A percentile compares a stretch with the other conserved stretches of the same genome.
These are phyloP conservation scores for Penicillium sp. DNA, from an alignment of 2,329 filamentous ascomycete species.

Conservation along the genomic window DNA sequence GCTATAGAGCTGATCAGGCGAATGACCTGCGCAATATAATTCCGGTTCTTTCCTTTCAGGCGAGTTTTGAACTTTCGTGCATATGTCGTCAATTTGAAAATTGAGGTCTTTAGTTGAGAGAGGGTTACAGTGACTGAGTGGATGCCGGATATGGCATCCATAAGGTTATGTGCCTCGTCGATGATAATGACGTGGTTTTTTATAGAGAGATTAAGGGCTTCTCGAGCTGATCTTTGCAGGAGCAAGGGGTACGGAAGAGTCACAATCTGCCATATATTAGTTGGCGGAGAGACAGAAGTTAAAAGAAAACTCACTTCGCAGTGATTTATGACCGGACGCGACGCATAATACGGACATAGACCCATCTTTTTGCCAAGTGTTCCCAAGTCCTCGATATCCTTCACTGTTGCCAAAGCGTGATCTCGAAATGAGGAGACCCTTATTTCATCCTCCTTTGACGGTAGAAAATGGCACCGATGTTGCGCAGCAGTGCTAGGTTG, in stretches of 20 bases:
- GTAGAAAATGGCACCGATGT: conserved; percentile 76
- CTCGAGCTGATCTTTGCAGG: conserved; percentile 82
- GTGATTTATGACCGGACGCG: conserved; percentile 77
- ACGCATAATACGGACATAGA: conserved; percentile 97
- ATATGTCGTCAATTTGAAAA: conserved; percentile 79
- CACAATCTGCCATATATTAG: conserved; percentile 63
- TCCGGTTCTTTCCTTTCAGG: conserved; percentile 86
- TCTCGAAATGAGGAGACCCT: conserved; percentile 83
- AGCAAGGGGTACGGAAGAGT: conserved; percentile 91
- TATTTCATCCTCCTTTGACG: conserved; percentile 74
- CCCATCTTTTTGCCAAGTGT: conserved; percentile 76
- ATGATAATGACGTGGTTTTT: conserved; percentile 92
- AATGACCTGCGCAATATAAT: conserved; percentile 87
- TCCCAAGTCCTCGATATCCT: conserved; percentile 91
- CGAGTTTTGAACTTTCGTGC: conserved; percentile 86
- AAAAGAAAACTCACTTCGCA: conserved; percentile 65
- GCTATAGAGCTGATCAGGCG: conserved; percentile 80
- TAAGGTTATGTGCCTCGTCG: conserved; percentile 96
- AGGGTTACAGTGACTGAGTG: conserved; percentile 79
- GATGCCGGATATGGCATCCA: conserved; percentile 89
- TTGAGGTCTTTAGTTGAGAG: conserved; percentile 72
- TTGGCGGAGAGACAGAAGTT: neutral
- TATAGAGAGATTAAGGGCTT: conserved; percentile 83
- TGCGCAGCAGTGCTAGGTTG: conserved; percentile 67
- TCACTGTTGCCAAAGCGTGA: conserved; percentile 78